Base-by-base conservation (phyloP, 1,284 basidiomycete species). In the Trichosporon sp. region DNA sequence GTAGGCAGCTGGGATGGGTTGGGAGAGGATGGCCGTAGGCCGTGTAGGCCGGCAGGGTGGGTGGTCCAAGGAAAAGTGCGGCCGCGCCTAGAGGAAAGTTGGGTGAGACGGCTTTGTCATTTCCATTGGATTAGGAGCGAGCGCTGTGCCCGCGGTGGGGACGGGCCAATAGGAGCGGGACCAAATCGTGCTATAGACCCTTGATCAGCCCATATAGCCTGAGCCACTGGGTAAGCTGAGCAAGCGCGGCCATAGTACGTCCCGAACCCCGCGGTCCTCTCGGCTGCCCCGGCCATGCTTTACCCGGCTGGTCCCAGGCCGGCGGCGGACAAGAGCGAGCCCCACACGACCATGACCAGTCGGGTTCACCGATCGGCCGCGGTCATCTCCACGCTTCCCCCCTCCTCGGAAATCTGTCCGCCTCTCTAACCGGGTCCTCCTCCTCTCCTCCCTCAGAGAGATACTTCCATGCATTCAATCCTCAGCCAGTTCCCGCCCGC, bases 331-430 rank as follows among this genome's bases (percentile, higher is more conserved):
- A 16, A 12, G 56, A 37, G 59, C 32, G 32, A 32, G 14, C 59
- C 31, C 31, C 16, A 63, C 32, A 37, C 59, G 31, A n/a, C 12
- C 32, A 37, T 2, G 12, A 35, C 31, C 59, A 32, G 59, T 63
- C 59, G 59, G 59, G 59, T 63, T 63, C 59, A 63, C 59, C 59
- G 59, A 63, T 35, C 59, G 59, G 59, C 59, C 59, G 59, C 59
- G 59, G 59, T 12, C 59, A 35, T 63, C 32, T 63, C 59, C 59
- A 63, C 59, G n/a, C 48, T 8, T 16, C 1, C 26, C 2, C 10
- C 6, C 31, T 12, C 12, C 56, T 19, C 56, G 56, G 26, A 61
- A 31, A 14, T 31, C 56, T 31, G 10, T 61, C 56, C 56, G 26
- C 26, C 31, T 2, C 12, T 37, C 32, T 61, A 35, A 63, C 59